Percentiles rank a stretch among this genome's conserved stretches.
These are phyloP conservation scores for Acacia acuminata DNA, from an alignment of 306 rosid species.

Conservation along the genomic window DNA sequence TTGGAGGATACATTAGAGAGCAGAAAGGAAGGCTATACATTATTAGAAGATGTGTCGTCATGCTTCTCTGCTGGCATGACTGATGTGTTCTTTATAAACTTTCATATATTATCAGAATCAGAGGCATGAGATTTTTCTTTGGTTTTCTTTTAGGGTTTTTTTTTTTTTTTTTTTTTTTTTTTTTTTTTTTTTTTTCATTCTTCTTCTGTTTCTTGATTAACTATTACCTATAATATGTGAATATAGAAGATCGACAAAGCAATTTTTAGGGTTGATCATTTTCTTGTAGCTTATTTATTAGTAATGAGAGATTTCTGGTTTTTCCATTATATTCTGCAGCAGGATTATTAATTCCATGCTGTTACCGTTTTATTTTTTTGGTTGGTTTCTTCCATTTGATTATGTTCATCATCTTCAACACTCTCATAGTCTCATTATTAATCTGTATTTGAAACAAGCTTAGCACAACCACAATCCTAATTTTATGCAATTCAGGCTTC, in stretches of 20 bases:
- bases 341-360: background rate
- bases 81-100: background rate
- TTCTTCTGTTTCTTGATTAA: background rate
- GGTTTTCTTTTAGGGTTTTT: background rate
- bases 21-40: constrained; percentile 89
- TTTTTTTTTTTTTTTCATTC: too few species aligned
- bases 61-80: constrained; percentile 95
- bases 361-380: background rate
- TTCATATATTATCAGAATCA: background rate
- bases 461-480: background rate
- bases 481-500: background rate
- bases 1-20: constrained; percentile 71
- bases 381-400: background rate
- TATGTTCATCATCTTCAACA: background rate
- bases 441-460: background rate
- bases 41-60: constrained; percentile 78
- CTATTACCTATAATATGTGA: background rate
- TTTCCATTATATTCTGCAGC: background rate
- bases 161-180: too few species aligned
- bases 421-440: background rate
- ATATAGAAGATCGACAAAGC: background rate
- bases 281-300: constrained; percentile 8
- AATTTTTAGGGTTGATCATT: constrained; percentile 17
- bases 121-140: background rate
- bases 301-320: constrained; percentile 7